Evolutionary conservation across 2,329 filamentous ascomycete genomes (phyloP).

Genomic region (Aureobasidium vineae): DNA sequence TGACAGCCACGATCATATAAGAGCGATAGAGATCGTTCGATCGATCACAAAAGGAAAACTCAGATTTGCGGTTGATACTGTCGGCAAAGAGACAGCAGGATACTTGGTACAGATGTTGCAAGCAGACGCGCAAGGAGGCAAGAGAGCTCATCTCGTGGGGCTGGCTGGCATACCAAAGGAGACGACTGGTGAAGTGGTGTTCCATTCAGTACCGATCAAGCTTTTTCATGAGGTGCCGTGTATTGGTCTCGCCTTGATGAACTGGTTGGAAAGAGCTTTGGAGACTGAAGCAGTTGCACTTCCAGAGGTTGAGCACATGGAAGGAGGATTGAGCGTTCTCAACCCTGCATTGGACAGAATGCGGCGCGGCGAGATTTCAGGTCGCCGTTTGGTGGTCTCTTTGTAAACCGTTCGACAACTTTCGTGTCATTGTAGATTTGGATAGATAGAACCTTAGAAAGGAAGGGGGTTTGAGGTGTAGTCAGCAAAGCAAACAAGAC

Average conservation of each 20-base stretch:
- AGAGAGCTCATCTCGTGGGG: slow-evolving; percentile 60
- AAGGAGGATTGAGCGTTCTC: slow-evolving; percentile 63
- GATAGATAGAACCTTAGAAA: too few relatives aligned
- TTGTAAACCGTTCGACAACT: not conserved
- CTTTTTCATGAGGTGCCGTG: slow-evolving; percentile 67
- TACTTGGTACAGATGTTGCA: slow-evolving; percentile 57
- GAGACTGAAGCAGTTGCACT: slow-evolving; percentile 53
- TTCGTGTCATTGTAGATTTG: not conserved
- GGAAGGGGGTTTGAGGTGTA: not conserved
- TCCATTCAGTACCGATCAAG: slow-evolving; percentile 72
- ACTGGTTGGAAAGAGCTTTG: slow-evolving; percentile 68
- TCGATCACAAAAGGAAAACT: slow-evolving; percentile 57
- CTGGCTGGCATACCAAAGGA: slow-evolving; percentile 66
- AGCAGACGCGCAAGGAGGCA: slow-evolving; percentile 30
- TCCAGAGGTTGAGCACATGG: slow-evolving; percentile 64
- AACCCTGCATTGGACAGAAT: slow-evolving; percentile 66
- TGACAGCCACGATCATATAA: slow-evolving; percentile 63
- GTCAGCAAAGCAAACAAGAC: slow-evolving; percentile 3
- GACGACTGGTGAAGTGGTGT: slow-evolving; percentile 47
- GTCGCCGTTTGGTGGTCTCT: slow-evolving; percentile 65
- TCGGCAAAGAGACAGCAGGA: slow-evolving; percentile 62
- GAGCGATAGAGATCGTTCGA: slow-evolving; percentile 65
- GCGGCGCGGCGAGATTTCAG: slow-evolving; percentile 64
- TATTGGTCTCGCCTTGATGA: slow-evolving; percentile 61
- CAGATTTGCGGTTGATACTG: slow-evolving; percentile 67